Base-by-base conservation (phyloP, 345 rosid genomes). In the Reutealis trisperma region DNA sequence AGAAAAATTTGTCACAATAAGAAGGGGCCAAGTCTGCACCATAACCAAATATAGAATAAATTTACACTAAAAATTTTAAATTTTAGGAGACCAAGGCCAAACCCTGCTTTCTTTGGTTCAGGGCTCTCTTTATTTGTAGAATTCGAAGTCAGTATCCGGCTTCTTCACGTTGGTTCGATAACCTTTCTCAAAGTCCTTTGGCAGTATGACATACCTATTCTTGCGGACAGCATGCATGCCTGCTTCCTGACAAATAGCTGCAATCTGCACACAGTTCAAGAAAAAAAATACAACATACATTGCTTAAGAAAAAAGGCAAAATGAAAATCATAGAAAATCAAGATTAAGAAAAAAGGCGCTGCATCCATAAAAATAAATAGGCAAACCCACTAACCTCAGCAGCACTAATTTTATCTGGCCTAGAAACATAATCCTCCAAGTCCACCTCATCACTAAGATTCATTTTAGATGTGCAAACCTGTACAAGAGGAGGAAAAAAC, bases 381-480 rank as follows among this genome's bases (percentile, higher is more conserved):
- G 77, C 7, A 72, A 82, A 66, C 37, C 27, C 61, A 88, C 94
- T 72, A 78, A 96, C 99, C 96, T 96, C 99, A 57, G 99, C 98
- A 86, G 99, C 99, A 77, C 99, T 96, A 75, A 96, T 96, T 90
- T 93, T 96, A 81, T 96, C 99, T 14, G 99, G 99, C n/a, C 98
- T 88, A 80, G 98, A 96, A 73, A 96, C 98, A 83, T 92, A 96
- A 88, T 96, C 99, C 83, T 96, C 99, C 90, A 96, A 86, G 85
- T 96, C 99, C 70, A 92, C 98, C 91, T 96, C 98, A 79, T 96
- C 99, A 72, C 99, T 70, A 57, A 96, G 86, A 82, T 96, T 92
- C 99, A 96, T 96, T 85, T 96, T 93, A 63, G 98, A 80, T 7
- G 99, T 96, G 89, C 99, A 96, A 74, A 96, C 99, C 99, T 96